A percentile compares a stretch with the other conserved stretches of the same genome.
Conservation (phyloP, 2,329 filamentous ascomycete genomes). For the Epichloe sibirici region DNA sequence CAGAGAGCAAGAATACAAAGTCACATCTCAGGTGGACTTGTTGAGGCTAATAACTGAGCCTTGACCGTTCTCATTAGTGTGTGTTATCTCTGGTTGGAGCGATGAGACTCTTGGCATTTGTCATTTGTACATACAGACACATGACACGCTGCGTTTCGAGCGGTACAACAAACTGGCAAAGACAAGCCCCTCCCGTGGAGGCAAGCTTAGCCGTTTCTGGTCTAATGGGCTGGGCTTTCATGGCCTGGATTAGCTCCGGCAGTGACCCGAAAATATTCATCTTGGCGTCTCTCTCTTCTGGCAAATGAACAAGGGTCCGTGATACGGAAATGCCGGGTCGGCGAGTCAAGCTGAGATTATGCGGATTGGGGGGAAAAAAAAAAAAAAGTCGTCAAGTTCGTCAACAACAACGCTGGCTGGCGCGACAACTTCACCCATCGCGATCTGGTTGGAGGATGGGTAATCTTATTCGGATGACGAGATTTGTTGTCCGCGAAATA, state of each 20-base stretch:
- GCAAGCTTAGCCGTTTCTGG: neutral
- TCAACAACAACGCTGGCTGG: too few relatives aligned
- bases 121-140: neutral
- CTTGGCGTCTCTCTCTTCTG: neutral
- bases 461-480: too few relatives aligned
- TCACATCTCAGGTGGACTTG: neutral
- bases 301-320: neutral
- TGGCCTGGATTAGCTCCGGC: neutral
- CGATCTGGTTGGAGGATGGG: too few relatives aligned
- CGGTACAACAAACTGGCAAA: too few relatives aligned
- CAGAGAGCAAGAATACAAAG: neutral
- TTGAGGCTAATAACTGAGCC: neutral
- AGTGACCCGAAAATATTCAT: neutral
- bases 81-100: neutral
- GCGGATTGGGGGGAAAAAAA: too few relatives aligned
- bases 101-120: neutral
- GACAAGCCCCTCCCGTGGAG: neutral
- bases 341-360: too few relatives aligned
- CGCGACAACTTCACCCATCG: too few relatives aligned
- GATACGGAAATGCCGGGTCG: too few relatives aligned
- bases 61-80: neutral
- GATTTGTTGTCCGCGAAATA: too few relatives aligned
- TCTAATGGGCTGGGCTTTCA: neutral
- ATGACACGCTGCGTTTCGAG: too few relatives aligned
- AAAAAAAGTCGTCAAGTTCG: too few relatives aligned